Percentiles rank a stretch among this genome's conserved stretches.
Evolutionary conservation across 2,329 filamentous ascomycete species (phyloP).

Genomic region (Fusarium incarnatum): DNA sequence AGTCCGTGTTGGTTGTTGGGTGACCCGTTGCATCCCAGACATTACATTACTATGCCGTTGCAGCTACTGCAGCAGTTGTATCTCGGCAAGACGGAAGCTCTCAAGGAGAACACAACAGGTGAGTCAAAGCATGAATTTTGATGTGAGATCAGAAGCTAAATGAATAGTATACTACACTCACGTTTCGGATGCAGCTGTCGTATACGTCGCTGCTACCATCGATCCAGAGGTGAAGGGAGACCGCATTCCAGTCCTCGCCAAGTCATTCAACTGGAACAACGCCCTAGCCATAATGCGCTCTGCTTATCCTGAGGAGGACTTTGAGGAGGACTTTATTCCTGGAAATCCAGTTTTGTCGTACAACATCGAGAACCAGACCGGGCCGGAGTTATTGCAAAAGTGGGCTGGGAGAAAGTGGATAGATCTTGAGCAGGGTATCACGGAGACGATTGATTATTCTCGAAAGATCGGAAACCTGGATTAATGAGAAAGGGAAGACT

Average conservation of each 20-base stretch:
- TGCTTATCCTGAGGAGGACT: conserved; percentile 11
- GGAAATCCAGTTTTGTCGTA: conserved; percentile 29
- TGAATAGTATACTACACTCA: conserved; percentile 37
- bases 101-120: conserved; percentile 24
- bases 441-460: conserved; percentile 22
- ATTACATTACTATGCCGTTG: conserved; percentile 30
- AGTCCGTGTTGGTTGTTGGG: conserved; percentile 33
- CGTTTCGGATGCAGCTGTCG: conserved; percentile 33
- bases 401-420: conserved; percentile 40
- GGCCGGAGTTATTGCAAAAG: conserved; percentile 19
- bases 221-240: conserved; percentile 23
- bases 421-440: conserved; percentile 10
- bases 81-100: conserved; percentile 14
- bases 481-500: too few relatives aligned
- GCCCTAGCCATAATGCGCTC: conserved; percentile 22
- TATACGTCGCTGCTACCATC: conserved; percentile 32
- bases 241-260: conserved; percentile 20
- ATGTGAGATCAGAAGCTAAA: not conserved
- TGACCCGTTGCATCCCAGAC: conserved; percentile 16
- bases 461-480: conserved; percentile 12
- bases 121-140: not conserved
- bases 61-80: conserved; percentile 39
- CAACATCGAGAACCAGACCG: conserved; percentile 31
- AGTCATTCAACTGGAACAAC: conserved; percentile 38
- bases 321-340: conserved; percentile 29